Evolutionary conservation across 106 monocot genomes (phyloP).

Genomic region (Platanthera zijinensis): DNA sequence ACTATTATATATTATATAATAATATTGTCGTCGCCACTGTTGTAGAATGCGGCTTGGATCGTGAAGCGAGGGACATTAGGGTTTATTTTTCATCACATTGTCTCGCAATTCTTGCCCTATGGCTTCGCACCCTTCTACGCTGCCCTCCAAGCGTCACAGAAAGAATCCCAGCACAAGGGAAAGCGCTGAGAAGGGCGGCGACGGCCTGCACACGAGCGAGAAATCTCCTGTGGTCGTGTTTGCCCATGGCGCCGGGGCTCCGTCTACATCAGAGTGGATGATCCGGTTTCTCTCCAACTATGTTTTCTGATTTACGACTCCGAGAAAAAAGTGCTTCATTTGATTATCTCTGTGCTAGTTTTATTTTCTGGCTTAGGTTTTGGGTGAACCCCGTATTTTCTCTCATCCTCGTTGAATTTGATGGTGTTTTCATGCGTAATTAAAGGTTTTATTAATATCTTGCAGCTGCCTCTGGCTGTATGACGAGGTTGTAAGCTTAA

Average conservation of each 20-base stretch:
- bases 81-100: not conserved
- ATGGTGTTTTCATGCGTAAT: not conserved
- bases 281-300: constrained; percentile 34
- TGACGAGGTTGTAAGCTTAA: not conserved
- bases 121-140: constrained; percentile 25
- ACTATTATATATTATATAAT: not conserved
- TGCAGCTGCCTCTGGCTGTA: not conserved
- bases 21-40: not conserved
- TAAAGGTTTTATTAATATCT: not conserved
- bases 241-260: constrained; percentile 89
- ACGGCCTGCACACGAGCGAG: not conserved
- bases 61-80: not conserved
- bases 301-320: not conserved
- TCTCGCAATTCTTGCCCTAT: not conserved
- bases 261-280: constrained; percentile 97
- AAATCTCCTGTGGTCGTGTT: constrained; percentile 69
- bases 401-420: not conserved
- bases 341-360: not conserved
- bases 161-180: constrained; percentile 3
- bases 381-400: not conserved
- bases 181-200: not conserved
- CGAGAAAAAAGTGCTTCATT: not conserved
- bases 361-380: not conserved
- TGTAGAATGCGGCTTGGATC: not conserved
- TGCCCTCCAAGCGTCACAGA: constrained; percentile 36